Evolutionary conservation across 441 rosid genomes (phyloP), one percentile per base, ranked within the genome.

Genomic region (Erysimum cheiri): DNA sequence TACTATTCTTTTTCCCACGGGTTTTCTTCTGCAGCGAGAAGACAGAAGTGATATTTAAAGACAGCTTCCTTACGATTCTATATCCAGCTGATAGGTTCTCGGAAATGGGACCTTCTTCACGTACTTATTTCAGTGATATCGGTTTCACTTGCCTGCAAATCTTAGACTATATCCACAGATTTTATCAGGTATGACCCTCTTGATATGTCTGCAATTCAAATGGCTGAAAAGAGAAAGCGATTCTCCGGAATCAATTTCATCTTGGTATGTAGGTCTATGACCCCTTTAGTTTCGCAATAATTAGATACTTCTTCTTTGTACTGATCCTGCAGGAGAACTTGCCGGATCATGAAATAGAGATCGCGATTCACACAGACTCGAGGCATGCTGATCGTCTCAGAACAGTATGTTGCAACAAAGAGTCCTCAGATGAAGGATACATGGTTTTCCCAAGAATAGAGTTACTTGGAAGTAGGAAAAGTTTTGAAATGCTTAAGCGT

Each of bases 51-150:
- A 72, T 91, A 72, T 80, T 91, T 78, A 89, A 85, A 71, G 83
- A 84, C 82, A 85, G 80, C 73, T 88, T 92, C 70, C 91, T 95
- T 17, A 95, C 96, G 49, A 77, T 95, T 72, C 83, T 92, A 8
- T 88, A 84, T 77, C 99, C 99, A 0, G 17, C 85, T 5, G 99
- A 95, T 62, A 92, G 95, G 71, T 95, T 88, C 72, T 80, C 96
- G 6, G 99, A 92, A 80, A 90, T 90, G 86, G 98, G 99, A 33
- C 99, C 94, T 69, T 90, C 96, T 71, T 88, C 96, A n/a, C 80
- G 88, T 72, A 90, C 98, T 0, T 90, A 85, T 85, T 94, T 94
- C 89, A 85, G 94, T 33, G 79, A 82, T 48, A 84, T 73, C 37
- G 97, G 98, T 57, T 94, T 92, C 72, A 88, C 89, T 1, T 85